Conservation (phyloP, 257 asterid species). For the Solanum pinnatisectum region DNA sequence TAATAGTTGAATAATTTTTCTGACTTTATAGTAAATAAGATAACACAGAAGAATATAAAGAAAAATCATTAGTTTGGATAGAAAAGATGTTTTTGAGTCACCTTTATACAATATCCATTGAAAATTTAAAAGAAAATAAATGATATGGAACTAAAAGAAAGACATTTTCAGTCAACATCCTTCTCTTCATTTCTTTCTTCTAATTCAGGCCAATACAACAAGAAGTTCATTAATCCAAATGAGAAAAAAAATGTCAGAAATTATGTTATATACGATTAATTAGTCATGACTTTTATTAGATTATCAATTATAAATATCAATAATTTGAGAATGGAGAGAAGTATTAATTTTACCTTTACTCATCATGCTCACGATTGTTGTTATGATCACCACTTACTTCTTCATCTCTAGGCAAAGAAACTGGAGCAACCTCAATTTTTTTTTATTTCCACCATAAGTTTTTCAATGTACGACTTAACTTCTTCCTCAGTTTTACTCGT, state of each 20-base stretch:
- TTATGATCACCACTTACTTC: background rate
- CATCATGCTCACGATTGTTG: background rate
- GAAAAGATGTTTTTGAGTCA: background rate
- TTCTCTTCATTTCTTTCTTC: background rate
- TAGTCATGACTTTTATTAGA: background rate
- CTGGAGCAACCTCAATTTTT: constrained; percentile 17
- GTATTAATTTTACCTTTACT: constrained; percentile 16
- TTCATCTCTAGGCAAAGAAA: constrained; percentile 12
- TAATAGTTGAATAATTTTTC: background rate
- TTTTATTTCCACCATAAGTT: constrained; percentile 36
- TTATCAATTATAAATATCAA: background rate
- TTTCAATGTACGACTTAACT: constrained; percentile 37
- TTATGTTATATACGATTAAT: background rate
- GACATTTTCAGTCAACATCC: background rate
- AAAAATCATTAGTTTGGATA: background rate
- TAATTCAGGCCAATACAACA: background rate
- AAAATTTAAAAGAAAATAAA: background rate
- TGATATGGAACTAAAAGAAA: background rate
- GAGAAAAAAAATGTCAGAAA: background rate
- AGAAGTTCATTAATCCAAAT: background rate
- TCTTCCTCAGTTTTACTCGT: constrained; percentile 48
- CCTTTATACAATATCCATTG: background rate
- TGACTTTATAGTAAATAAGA: background rate
- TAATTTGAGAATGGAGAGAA: background rate
- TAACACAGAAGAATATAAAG: background rate